Evolutionary conservation across 768 basidiomycete species (phyloP), one percentile per base, ranked within the genome.

Genomic region (Albatrellus ellisii): DNA sequence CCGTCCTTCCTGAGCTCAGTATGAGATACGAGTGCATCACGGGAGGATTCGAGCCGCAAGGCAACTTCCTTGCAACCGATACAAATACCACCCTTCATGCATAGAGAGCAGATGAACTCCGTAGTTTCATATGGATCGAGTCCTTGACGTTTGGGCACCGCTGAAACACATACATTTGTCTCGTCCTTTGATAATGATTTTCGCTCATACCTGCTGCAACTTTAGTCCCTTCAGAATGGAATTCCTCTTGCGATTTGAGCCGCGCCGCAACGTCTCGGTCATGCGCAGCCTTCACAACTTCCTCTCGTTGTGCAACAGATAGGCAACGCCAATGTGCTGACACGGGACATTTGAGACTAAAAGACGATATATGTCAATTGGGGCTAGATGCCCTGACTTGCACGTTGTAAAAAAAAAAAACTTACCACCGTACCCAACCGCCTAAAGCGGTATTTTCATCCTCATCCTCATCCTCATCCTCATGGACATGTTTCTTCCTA

Each of bases 401-500:
- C n/a, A n/a, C 38, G 17, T 21, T 14, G 17, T 15, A 37, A 14
- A 42, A 25, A 33, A 39, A 4, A 25, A 20, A 24, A 34, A 61
- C 70, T 43, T 56, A 85, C 85, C 87, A 91, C 61, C 75, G 70
- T 48, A 89, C 75, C 87, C 87, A 91, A 21, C 87, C 87, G 10
- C 87, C 87, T 35, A 80, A 60, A 6, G 57, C 20, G 17, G 14
- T 22, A 27, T 74, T 71, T 27, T 67, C 62, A 32, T 79, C 77
- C 24, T 74, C 68, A 15, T 71, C 74, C 33, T 67, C 65, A 38
- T 75, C 79, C 31, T 69, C 67, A 26, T 72, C 67, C 42, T 69
- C 71, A n/a, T 68, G 65, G 54, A 60, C 70, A 39, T 59, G 64
- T 36, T 61, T 66, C 45, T 51, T 58, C 44, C 51, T 45, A 25